Evolutionary conservation across 306 rosid species (phyloP), one percentile per base, ranked within the genome.

Genomic region (Prunus dulcis): DNA sequence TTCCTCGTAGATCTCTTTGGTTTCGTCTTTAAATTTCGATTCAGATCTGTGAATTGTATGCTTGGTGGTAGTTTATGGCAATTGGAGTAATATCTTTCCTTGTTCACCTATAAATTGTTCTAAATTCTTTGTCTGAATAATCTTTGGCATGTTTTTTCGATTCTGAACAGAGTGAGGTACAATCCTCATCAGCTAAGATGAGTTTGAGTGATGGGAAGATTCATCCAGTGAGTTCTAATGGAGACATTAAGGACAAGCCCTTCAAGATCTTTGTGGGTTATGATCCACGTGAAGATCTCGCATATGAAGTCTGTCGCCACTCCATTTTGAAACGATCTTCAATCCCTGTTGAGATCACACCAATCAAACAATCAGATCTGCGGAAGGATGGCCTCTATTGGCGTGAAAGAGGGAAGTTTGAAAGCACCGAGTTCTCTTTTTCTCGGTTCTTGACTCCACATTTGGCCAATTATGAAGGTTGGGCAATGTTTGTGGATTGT

Each of bases 401-500:
- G 69, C 77, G 77, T 8, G 60, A 61, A 74, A 28, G 69, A 12
- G 77, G 77, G 69, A n/a, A 74, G 10, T 46, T 61, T 46, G 77
- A 74, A 45, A 74, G 77, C 60, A 74, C 77, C 0, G 77, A 74
- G 77, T 74, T 74, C 55, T 74, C 77, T 6, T 74, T 74, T 38
- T 45, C 77, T 28, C 77, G 77, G 69, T 74, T 74, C 69, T 60
- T 74, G 60, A 74, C 77, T 27, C 77, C 77, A 46, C 69, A 11
- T 74, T 62, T 74, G 69, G 69, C 77, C 30, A 74, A 62, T 38
- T 74, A 74, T 12, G 77, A 74, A 61, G 77, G 77, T 6, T 74
- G 77, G 77, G 69, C 77, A 46, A 74, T 74, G 77, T 61, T 74
- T 61, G 77, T 74, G 47, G 77, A 74, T 32, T 74, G 77, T 46